A percentile compares a stretch with the other conserved stretches of the same genome.
phyloP scores from a whole-genome alignment of 108 stramenopile species.

The Aureococcus anophagefferens region DNA sequence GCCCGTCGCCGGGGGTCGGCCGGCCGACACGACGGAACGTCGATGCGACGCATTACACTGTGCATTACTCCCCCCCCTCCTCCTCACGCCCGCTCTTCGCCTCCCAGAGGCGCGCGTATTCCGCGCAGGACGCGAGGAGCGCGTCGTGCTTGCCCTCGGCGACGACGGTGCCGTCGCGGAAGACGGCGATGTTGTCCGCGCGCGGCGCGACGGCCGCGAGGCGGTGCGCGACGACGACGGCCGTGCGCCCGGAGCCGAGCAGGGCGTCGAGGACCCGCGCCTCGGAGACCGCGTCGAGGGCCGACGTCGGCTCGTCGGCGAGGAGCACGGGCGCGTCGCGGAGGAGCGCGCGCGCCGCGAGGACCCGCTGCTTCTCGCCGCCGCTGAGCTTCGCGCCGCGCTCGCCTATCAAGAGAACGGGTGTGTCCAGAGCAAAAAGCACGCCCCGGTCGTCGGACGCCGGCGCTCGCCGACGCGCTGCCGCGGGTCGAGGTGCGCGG shows the following conservation, averaged over 20 bases:
- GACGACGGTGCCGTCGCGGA: neutral
- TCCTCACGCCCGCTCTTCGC: neutral
- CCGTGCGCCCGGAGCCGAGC: neutral
- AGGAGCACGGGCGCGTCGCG: neutral
- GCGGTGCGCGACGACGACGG: conserved; percentile 9
- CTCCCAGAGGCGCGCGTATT: neutral
- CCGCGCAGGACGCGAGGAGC: neutral
- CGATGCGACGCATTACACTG: too few species aligned
- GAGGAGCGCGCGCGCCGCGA: conserved; percentile 16
- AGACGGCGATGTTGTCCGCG: neutral
- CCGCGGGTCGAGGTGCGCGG: too few species aligned
- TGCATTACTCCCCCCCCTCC: too few species aligned
- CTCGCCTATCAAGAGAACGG: too few species aligned
- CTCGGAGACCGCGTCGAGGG: conserved; percentile 12
- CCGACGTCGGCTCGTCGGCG: conserved; percentile 17
- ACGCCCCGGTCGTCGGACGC: too few species aligned
- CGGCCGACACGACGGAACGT: too few species aligned
- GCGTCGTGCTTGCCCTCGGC: neutral
- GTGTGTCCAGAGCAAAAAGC: too few species aligned
- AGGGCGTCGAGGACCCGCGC: conserved; percentile 2
- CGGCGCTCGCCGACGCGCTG: too few species aligned
- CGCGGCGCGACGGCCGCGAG: neutral
- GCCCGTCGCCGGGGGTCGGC: too few species aligned
- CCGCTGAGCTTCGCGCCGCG: conserved; percentile 20
- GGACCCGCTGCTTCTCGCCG: conserved; percentile 21